Evolutionary conservation across 1,284 basidiomycete genomes (phyloP).

Genomic region (Melanopsichium pennsylvanicum): DNA sequence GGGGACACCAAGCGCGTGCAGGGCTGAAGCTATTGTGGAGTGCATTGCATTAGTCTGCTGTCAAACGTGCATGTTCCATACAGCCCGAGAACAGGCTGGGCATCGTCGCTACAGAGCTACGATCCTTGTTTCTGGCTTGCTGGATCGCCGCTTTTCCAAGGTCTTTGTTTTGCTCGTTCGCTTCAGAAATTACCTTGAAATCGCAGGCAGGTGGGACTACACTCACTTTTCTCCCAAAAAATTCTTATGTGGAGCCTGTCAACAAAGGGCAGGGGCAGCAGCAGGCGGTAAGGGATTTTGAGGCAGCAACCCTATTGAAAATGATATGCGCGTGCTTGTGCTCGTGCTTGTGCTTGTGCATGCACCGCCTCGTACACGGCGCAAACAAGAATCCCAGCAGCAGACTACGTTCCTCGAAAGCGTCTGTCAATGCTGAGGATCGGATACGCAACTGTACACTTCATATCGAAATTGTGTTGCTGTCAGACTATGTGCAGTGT

Average conservation of each 20-base stretch:
- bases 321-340: neutral
- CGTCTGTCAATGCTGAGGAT: neutral
- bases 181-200: too few species aligned
- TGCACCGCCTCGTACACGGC: neutral
- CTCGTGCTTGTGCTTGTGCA: constrained; percentile 2
- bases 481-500: neutral
- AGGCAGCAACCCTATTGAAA: too few species aligned
- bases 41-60: too few species aligned
- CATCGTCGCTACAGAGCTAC: too few species aligned
- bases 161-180: neutral
- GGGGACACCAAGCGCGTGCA: constrained; percentile 7
- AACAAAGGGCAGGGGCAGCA: too few species aligned
- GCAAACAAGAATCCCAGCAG: neutral
- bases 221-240: too few species aligned
- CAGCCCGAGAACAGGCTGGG: neutral
- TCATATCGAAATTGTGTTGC: neutral
- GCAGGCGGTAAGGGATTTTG: constrained; percentile 4
- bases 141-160: neutral
- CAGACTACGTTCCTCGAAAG: constrained; percentile 6
- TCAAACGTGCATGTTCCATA: constrained; percentile 1
- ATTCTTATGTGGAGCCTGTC: too few species aligned
- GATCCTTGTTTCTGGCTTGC: neutral
- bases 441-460: neutral
- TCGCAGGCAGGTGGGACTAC: too few species aligned
- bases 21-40: neutral